A percentile compares a stretch with the other conserved stretches of the same genome.
Evolutionary conservation across 2,329 filamentous ascomycete genomes (phyloP).

Genomic region (Madurella fahalii): DNA sequence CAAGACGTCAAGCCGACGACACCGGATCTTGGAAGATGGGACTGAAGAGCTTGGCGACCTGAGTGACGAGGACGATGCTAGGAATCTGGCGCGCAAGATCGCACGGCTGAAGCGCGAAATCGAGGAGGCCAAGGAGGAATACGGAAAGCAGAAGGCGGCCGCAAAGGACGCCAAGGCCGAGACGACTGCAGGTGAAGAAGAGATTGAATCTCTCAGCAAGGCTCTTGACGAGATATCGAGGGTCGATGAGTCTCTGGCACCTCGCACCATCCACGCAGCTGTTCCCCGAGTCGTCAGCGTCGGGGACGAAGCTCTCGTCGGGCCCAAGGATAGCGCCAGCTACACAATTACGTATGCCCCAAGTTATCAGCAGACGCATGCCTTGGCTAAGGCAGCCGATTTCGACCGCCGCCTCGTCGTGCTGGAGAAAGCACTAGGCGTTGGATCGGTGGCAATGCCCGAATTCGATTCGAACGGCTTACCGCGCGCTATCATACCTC

Average conservation of each 20-base stretch:
- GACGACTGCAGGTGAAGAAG: conserved; percentile 45
- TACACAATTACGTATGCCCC: conserved; percentile 64
- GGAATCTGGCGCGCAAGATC: conserved; percentile 73
- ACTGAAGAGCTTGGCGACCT: conserved; percentile 67
- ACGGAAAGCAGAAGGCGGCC: conserved; percentile 50
- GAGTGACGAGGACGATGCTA: conserved; percentile 68
- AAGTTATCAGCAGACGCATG: conserved; percentile 63
- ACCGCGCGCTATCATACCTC: conserved; percentile 71
- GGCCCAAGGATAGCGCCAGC: conserved; percentile 39
- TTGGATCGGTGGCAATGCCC: conserved; percentile 65
- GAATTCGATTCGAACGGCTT: conserved; percentile 55
- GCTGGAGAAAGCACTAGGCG: conserved; percentile 76
- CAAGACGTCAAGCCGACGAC: conserved; percentile 65
- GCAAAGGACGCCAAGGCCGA: conserved; percentile 38
- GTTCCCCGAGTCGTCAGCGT: conserved; percentile 18
- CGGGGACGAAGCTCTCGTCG: conserved; percentile 21
- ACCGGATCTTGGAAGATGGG: conserved; percentile 57
- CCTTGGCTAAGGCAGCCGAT: conserved; percentile 75
- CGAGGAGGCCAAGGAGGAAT: conserved; percentile 65
- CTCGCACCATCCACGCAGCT: conserved; percentile 26
- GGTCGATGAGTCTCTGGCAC: conserved; percentile 26
- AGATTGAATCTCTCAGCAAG: conserved; percentile 65
- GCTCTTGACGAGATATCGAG: conserved; percentile 63
- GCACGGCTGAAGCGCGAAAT: conserved; percentile 79
- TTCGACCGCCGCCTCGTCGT: conserved; percentile 78